Evolutionary conservation across 495 filamentous ascomycete species (phyloP).

Genomic region (Amphirosellinia nigrospora): DNA sequence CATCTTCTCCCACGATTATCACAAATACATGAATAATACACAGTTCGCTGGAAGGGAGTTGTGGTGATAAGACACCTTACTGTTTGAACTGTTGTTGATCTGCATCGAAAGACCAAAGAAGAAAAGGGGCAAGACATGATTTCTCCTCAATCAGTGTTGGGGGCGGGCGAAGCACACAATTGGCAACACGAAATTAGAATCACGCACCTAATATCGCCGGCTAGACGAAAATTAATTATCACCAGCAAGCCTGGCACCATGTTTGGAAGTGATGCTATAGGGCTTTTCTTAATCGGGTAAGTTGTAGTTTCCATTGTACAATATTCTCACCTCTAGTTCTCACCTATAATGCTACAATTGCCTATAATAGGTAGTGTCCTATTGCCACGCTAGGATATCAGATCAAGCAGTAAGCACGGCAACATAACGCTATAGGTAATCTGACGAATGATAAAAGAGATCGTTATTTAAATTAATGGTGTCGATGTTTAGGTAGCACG

Average conservation of each 20-base stretch:
- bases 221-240: neutral
- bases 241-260: neutral
- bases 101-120: neutral
- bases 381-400: neutral
- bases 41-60: neutral
- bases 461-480: slow-evolving; percentile 4
- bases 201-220: neutral
- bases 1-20: neutral
- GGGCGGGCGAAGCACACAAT: neutral
- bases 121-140: neutral
- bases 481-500: neutral
- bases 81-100: neutral
- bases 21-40: neutral
- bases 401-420: neutral
- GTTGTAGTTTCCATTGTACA: neutral
- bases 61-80: neutral
- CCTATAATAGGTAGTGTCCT: neutral
- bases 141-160: neutral
- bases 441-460: neutral
- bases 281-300: slow-evolving; percentile 19
- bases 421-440: neutral
- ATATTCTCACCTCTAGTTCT: no score
- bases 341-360: neutral
- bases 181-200: neutral
- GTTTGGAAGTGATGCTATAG: neutral